phyloP scores from a whole-genome alignment of 2,329 filamentous ascomycete species.

The Hirsutella thompsonii region DNA sequence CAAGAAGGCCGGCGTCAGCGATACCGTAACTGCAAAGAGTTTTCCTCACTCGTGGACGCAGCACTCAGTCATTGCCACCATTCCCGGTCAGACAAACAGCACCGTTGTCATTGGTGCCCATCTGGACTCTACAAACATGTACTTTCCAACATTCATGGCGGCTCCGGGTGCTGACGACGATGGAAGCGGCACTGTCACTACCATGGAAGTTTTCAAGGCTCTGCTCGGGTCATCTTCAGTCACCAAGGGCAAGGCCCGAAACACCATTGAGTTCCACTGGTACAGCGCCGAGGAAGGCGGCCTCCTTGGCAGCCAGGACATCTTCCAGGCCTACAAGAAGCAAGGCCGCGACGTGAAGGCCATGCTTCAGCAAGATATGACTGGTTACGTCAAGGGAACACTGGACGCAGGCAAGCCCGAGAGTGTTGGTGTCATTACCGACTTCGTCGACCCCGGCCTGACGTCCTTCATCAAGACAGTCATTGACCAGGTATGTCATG shows the following conservation, averaged over 20 bases:
- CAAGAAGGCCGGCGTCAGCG: conserved; percentile 53
- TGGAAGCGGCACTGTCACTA: conserved; percentile 85
- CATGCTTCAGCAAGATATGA: conserved; percentile 99
- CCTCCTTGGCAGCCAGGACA: conserved; percentile 74
- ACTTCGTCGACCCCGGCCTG: conserved; percentile 72
- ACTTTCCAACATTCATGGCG: conserved; percentile 68
- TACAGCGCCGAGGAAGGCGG: conserved; percentile 87
- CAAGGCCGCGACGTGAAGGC: conserved; percentile 68
- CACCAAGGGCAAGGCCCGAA: conserved; percentile 56
- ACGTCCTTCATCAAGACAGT: conserved; percentile 87
- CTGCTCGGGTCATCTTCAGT: conserved; percentile 64
- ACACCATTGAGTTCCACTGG: conserved; percentile 95
- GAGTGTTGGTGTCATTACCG: conserved; percentile 83
- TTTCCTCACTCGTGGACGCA: conserved; percentile 84
- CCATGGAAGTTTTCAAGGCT: conserved; percentile 78
- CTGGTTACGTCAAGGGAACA: conserved; percentile 73
- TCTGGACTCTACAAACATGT: conserved; percentile 91
- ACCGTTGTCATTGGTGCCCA: conserved; percentile 86
- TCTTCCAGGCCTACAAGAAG: conserved; percentile 73
- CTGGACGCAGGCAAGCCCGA: conserved; percentile 72
- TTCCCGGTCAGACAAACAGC: conserved; percentile 73
- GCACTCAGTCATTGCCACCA: conserved; percentile 79
- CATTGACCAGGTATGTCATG: conserved; percentile 40
- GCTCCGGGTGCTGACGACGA: conserved; percentile 95
- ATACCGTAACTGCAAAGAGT: conserved; percentile 54